These are phyloP conservation scores for Porpolomopsis calyptriformis DNA, from an alignment of 768 basidiomycete genomes.

Conservation along the genomic window DNA sequence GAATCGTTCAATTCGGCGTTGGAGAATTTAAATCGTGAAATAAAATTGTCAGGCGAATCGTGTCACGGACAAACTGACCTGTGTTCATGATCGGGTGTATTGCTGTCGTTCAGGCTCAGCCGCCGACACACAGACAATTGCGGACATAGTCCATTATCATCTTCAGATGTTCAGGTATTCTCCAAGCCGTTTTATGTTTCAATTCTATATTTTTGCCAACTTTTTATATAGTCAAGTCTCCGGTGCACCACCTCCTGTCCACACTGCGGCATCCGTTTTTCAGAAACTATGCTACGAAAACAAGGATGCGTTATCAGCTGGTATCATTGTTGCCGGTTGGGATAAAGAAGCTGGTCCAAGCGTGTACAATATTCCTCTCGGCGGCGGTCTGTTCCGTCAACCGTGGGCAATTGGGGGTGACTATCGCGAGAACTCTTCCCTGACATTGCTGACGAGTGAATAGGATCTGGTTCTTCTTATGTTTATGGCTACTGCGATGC, in stretches of 20 bases:
- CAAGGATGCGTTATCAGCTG: conserved; percentile 81
- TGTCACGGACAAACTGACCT: conserved; percentile 96
- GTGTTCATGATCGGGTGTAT: conserved; percentile 95
- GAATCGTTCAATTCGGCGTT: conserved; percentile 13
- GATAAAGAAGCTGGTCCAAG: conserved; percentile 83
- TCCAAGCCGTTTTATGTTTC: conserved; percentile 5
- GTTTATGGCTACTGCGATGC: conserved; percentile 99
- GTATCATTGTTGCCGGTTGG: conserved; percentile 98
- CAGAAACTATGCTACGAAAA: conserved; percentile 86
- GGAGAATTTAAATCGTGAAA: neutral
- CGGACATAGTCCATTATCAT: conserved; percentile 79
- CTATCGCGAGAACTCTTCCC: neutral
- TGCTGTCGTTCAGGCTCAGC: conserved; percentile 98
- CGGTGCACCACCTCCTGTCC: conserved; percentile 65
- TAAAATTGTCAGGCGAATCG: conserved; percentile 66
- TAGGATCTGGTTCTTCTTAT: conserved; percentile 93
- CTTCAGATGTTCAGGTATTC: conserved; percentile 68
- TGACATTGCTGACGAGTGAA: conserved; percentile 13
- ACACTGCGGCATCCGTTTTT: conserved; percentile 72
- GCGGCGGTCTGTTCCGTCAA: conserved; percentile 92
- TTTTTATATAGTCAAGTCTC: conserved; percentile 37
- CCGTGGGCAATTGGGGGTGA: conserved; percentile 97
- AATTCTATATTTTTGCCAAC: conserved; percentile 1
- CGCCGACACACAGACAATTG: conserved; percentile 94
- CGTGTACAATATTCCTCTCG: conserved; percentile 94